Evolutionary conservation across 306 rosid species (phyloP), one percentile per base, ranked within the genome.

Genomic region (Ormosia semicastrata): DNA sequence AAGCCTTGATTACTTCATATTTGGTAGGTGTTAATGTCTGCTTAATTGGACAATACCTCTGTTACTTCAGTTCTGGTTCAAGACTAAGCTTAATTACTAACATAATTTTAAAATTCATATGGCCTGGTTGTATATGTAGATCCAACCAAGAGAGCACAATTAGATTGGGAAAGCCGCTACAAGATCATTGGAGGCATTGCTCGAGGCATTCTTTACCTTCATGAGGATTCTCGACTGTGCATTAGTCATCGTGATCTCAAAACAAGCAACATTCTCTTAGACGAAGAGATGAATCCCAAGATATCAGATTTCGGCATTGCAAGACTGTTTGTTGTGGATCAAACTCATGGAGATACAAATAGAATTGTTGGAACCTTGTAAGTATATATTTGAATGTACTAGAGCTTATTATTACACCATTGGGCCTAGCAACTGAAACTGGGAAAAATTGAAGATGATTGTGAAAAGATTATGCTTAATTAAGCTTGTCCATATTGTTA

Each of bases 251-350:
- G 87, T 68, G 82, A 84, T 33, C 68, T 84, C 40, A 91, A 91
- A 82, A 81, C 84, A 8, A 86, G 89, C 2, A 89, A 87, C 10
- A 76, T 89, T 54, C 75, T 91, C 2, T 13, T 91, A 63, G 91
- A 91, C 30, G 75, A 5, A 0, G 81, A 84, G 2, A 79, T 91
- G 67, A 77, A 77, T 11, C 79, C 91, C 0, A 91, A 87, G 43
- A 84, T 89, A 73, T 33, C 90, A 0, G 85, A 91, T 82, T 91
- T 91, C 65, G 92, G 94, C 3, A 50, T 79, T 46, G 91, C 91
- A 53, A 79, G 68, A 57, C n/a, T 87, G 3, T 80, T 91, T 67
- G 12, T 3, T 14, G 4, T 33, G 0, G 89, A 85, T 64, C 87
- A 89, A 77, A 84, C 75, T 17, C 79, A 66, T 17, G 85, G 30